phyloP scores from a whole-genome alignment of 129 eudicot species.

The Glebionis coronaria region DNA sequence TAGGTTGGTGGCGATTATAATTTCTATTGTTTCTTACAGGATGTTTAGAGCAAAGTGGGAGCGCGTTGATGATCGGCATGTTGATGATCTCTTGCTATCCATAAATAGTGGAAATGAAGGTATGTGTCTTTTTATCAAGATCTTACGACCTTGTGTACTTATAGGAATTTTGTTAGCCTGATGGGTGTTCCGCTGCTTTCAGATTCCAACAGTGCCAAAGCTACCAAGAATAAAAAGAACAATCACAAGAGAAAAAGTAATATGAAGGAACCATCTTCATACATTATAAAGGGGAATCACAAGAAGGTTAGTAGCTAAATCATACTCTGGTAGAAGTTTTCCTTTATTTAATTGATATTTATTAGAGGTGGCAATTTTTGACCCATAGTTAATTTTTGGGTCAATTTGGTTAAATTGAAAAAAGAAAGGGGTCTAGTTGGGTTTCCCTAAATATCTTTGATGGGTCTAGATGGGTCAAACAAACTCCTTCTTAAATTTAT shows the following conservation, averaged over 20 bases:
- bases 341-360: too few species aligned
- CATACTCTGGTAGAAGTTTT: too few species aligned
- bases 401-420: too few species aligned
- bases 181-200: conserved; percentile 21
- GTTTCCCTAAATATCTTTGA: too few species aligned
- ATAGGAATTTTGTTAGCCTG: conserved; percentile 3
- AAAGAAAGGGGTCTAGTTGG: too few species aligned
- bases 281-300: neutral
- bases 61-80: conserved; percentile 64
- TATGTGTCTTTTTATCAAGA: conserved; percentile 17
- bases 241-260: too few species aligned
- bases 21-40: conserved; percentile 28
- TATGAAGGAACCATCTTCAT: too few species aligned
- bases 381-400: too few species aligned
- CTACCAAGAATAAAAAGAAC: conserved; percentile 47
- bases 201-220: conserved; percentile 50
- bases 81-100: conserved; percentile 71
- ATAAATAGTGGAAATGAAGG: conserved; percentile 62
- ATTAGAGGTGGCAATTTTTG: too few species aligned
- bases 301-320: too few species aligned
- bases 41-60: conserved; percentile 57
- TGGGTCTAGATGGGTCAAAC: too few species aligned
- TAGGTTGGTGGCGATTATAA: conserved; percentile 17
- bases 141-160: neutral
- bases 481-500: too few species aligned